These are phyloP conservation scores for Teunomyces kruisii DNA, from an alignment of 805 yeast species.

Conservation along the genomic window DNA sequence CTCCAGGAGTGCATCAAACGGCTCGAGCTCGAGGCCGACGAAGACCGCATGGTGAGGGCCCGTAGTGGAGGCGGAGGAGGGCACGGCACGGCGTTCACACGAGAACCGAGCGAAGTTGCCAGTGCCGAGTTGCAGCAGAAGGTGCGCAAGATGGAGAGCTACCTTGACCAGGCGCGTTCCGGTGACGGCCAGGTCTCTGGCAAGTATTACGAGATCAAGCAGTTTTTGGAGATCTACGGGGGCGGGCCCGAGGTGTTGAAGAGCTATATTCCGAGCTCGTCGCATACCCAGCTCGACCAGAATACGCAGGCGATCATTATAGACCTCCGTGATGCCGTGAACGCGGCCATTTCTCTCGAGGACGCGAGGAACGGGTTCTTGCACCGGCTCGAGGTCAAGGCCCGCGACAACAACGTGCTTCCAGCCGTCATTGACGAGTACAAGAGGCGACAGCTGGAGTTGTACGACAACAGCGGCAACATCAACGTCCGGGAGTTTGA, in stretches of 20 bases:
- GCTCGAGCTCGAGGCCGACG: slow-evolving; percentile 50
- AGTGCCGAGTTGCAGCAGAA: slow-evolving; percentile 39
- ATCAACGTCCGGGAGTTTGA: slow-evolving; percentile 35
- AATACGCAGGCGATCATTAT: slow-evolving; percentile 27
- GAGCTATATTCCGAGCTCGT: slow-evolving; percentile 41
- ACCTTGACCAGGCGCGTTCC: slow-evolving; percentile 53
- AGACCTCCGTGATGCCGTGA: slow-evolving; percentile 35
- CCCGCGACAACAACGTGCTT: slow-evolving; percentile 47
- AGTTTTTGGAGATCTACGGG: slow-evolving; percentile 43
- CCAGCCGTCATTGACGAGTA: slow-evolving; percentile 54
- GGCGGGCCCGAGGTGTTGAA: slow-evolving; percentile 37
- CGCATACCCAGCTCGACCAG: slow-evolving; percentile 33
- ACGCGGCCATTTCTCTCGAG: slow-evolving; percentile 30
- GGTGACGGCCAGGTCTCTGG: slow-evolving; percentile 58
- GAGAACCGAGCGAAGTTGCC: slow-evolving; percentile 47
- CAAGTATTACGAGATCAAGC: slow-evolving; percentile 50
- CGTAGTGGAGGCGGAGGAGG: no score
- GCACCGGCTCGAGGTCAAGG: slow-evolving; percentile 43
- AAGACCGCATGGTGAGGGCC: slow-evolving; percentile 52
- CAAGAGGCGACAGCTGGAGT: slow-evolving; percentile 20
- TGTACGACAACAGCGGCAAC: slow-evolving; percentile 15
- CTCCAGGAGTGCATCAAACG: slow-evolving; percentile 47
- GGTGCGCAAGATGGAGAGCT: slow-evolving; percentile 45
- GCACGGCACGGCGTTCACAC: slow-evolving; percentile 58
- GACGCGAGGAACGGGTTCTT: slow-evolving; percentile 39